These are phyloP conservation scores for Cercospora brassicicola DNA, from an alignment of 2,329 filamentous ascomycete species.

Conservation along the genomic window DNA sequence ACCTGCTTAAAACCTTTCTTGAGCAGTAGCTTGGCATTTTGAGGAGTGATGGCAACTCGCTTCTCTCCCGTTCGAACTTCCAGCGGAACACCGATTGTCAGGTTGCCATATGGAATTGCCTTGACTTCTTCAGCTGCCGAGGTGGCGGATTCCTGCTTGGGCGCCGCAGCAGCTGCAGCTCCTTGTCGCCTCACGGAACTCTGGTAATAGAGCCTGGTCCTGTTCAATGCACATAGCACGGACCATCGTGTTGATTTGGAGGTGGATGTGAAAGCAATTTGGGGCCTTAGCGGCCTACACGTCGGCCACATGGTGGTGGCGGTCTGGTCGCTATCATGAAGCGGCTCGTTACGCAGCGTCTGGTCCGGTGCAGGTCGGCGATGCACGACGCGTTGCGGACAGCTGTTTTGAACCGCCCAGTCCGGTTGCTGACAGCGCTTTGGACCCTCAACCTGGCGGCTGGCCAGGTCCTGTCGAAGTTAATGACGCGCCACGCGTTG, in stretches of 20 bases:
- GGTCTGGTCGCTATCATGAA: slow-evolving; percentile 28
- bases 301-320: slow-evolving; percentile 37
- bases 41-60: slow-evolving; percentile 79
- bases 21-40: slow-evolving; percentile 76
- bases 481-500: slow-evolving; percentile 11
- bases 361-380: background rate
- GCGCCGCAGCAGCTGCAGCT: slow-evolving; percentile 22
- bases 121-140: slow-evolving; percentile 28
- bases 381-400: background rate
- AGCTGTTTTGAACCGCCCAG: slow-evolving; percentile 4
- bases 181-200: slow-evolving; percentile 24
- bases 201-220: slow-evolving; percentile 27
- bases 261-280: slow-evolving; percentile 10
- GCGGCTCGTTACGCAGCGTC: background rate
- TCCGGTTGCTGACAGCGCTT: background rate
- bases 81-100: slow-evolving; percentile 75
- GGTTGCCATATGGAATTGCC: slow-evolving; percentile 62
- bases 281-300: slow-evolving; percentile 34
- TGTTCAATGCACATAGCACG: slow-evolving; percentile 16
- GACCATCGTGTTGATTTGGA: slow-evolving; percentile 13
- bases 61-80: slow-evolving; percentile 79
- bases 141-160: slow-evolving; percentile 13
- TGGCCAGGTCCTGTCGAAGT: slow-evolving; percentile 6
- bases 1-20: slow-evolving; percentile 82
- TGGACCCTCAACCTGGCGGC: background rate